These are phyloP conservation scores for Sparassis latifolia DNA, from an alignment of 1,284 basidiomycete genomes.

Conservation along the genomic window DNA sequence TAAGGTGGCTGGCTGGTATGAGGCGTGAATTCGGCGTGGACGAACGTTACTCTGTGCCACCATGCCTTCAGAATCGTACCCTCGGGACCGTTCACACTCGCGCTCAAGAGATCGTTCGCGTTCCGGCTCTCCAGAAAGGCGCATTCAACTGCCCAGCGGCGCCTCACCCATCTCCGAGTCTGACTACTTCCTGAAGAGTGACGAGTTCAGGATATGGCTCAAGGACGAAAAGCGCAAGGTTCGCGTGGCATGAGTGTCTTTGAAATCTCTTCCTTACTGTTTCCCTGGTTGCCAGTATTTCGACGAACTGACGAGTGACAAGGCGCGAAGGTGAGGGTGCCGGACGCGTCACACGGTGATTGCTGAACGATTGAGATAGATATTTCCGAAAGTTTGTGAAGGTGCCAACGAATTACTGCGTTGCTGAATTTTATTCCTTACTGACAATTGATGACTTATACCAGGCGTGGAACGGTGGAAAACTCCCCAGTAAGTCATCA, in stretches of 20 bases:
- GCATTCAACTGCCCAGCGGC: constrained; percentile 41
- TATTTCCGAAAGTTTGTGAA: constrained; percentile 83
- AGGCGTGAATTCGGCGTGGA: too few species aligned
- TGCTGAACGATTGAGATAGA: constrained; percentile 34
- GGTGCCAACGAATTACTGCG: constrained; percentile 28
- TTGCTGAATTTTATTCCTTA: neutral
- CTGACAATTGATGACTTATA: constrained; percentile 1
- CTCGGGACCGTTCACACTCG: constrained; percentile 17
- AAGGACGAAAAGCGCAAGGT: constrained; percentile 76
- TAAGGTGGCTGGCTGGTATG: too few species aligned
- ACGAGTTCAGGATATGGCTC: constrained; percentile 73
- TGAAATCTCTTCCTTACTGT: too few species aligned
- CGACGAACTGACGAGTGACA: constrained; percentile 69
- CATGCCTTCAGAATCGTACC: constrained; percentile 22
- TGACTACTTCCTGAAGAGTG: constrained; percentile 74
- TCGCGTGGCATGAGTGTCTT: neutral
- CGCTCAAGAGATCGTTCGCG: constrained; percentile 24
- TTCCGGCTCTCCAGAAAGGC: constrained; percentile 40
- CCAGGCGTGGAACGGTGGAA: constrained; percentile 72
- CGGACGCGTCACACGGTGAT: constrained; percentile 15
- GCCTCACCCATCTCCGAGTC: constrained; percentile 56
- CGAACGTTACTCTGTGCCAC: neutral
- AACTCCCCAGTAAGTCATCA: constrained; percentile 45
- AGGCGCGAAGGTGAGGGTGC: constrained; percentile 56
- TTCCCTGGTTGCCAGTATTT: constrained; percentile 47